Percentiles rank a stretch among this genome's conserved stretches.
Conservation (phyloP, 768 basidiomycete species). For the Rhizopogon salebrosus region DNA sequence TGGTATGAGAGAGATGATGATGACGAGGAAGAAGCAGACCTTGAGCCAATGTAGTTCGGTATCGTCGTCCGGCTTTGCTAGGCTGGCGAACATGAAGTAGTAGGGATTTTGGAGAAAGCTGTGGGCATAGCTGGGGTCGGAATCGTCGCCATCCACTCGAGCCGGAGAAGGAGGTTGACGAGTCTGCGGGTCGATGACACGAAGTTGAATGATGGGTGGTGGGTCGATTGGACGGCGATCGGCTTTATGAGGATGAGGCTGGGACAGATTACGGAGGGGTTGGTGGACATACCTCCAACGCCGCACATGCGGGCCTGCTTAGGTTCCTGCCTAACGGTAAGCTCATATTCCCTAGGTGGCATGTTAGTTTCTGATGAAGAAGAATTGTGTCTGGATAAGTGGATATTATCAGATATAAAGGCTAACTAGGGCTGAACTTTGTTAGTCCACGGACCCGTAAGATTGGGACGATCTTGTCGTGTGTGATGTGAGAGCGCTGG, state of each 20-base stretch:
- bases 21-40: slow-evolving; percentile 29
- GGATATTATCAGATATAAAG: slow-evolving; percentile 10
- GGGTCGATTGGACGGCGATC: slow-evolving; percentile 97
- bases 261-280: too few species aligned
- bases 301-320: slow-evolving; percentile 91
- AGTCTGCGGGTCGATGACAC: slow-evolving; percentile 65
- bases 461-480: slow-evolving; percentile 10
- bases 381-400: too few species aligned
- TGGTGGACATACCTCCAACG: slow-evolving; percentile 65
- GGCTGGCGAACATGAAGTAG: slow-evolving; percentile 92
- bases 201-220: slow-evolving; percentile 92
- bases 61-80: slow-evolving; percentile 86
- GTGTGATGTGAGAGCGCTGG: slow-evolving; percentile 12
- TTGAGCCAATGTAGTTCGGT: slow-evolving; percentile 85
- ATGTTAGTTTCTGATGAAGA: neutral
- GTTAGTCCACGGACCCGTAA: slow-evolving; percentile 7
- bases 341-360: slow-evolving; percentile 67
- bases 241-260: slow-evolving; percentile 47
- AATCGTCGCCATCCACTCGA: slow-evolving; percentile 27
- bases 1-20: slow-evolving; percentile 2
- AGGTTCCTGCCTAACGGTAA: slow-evolving; percentile 84
- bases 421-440: slow-evolving; percentile 2
- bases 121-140: slow-evolving; percentile 40
- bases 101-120: slow-evolving; percentile 86
- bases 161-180: slow-evolving; percentile 24